Conservation (phyloP, 352 stramenopile genomes). For the Aphanomyces euteiches region DNA sequence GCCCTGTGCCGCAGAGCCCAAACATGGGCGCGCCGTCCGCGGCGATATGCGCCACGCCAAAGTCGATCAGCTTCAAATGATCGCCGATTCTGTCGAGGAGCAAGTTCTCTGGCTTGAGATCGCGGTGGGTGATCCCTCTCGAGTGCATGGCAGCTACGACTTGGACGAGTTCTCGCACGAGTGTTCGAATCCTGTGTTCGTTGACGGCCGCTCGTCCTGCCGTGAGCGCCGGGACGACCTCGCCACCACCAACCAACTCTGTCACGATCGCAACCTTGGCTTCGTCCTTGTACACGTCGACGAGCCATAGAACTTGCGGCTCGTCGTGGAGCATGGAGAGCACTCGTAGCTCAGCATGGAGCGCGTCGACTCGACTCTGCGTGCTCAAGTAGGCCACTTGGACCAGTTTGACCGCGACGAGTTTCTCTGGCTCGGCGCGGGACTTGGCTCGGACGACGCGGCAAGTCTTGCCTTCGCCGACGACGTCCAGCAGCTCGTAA, state of each 20-base stretch:
- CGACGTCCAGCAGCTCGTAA: slow-evolving; percentile 65
- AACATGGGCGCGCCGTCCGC: slow-evolving; percentile 49
- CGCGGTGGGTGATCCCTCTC: slow-evolving; percentile 71
- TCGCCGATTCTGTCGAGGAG: slow-evolving; percentile 44
- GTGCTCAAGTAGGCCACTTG: slow-evolving; percentile 65
- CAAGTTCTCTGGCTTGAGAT: slow-evolving; percentile 85
- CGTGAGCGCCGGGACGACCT: slow-evolving; percentile 55
- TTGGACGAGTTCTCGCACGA: slow-evolving; percentile 62
- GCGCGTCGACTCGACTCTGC: slow-evolving; percentile 56
- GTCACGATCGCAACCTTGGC: slow-evolving; percentile 68
- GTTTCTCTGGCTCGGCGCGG: slow-evolving; percentile 36
- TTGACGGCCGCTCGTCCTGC: slow-evolving; percentile 32
- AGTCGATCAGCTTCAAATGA: slow-evolving; percentile 62
- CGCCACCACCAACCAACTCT: slow-evolving; percentile 53
- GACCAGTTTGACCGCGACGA: slow-evolving; percentile 72
- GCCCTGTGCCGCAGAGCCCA: slow-evolving; percentile 77
- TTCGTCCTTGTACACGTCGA: slow-evolving; percentile 65
- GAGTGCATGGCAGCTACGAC: slow-evolving; percentile 69
- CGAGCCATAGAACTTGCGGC: slow-evolving; percentile 48
- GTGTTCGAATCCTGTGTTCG: slow-evolving; percentile 57
- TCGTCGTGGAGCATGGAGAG: slow-evolving; percentile 52
- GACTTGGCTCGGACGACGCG: slow-evolving; percentile 59
- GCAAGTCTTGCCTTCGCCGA: slow-evolving; percentile 76
- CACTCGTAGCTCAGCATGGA: slow-evolving; percentile 59
- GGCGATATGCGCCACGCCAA: slow-evolving; percentile 65